Evolutionary conservation across 2,329 filamentous ascomycete genomes (phyloP), one percentile per base, ranked within the genome.

Genomic region (Pestalotiopsis sp.): DNA sequence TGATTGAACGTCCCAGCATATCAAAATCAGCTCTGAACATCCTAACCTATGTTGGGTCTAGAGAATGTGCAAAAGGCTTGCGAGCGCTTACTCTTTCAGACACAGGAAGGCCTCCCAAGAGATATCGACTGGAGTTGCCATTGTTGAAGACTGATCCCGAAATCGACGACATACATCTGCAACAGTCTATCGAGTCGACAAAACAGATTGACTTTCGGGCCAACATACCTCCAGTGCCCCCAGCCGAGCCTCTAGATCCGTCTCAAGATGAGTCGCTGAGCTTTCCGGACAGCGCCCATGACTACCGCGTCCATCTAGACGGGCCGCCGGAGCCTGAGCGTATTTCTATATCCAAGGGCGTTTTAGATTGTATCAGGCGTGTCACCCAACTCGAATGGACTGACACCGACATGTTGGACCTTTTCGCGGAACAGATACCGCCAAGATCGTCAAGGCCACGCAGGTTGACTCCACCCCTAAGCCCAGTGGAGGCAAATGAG

Each of bases 391-490:
- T 71, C 63, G 68, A 72, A 17, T 73, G 70, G 71, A 69, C 66
- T 20, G 58, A 67, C 1, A 65, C 69, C 41, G 68, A 75, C 1
- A 67, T 66, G 20, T 62, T 66, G 27, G 7, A 73, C 13, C 36
- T 74, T 17, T 41, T 72, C 56, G 62, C 68, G 20, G 11, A 60
- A 4, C 68, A 56, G 4, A 60, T 59, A 64, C 61, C 71, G 68
- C 68, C 49, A 70, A 39, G 62, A 68, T 27, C 11, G 45, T 31
- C 45, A 77, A 76, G 38, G 52, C 63, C 36, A 70, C 17, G 41
- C 71, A n/a, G 66, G 60, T 5, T 78, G 20, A 77, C 77, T 14
- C 76, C 77, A 56, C 77, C 76, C 20, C 71, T 78, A 6, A 77
- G 71, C 52, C 74, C 74, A 9, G 14, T 23, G 38, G 14, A 49